Evolutionary conservation across 2,329 filamentous ascomycete genomes (phyloP), one percentile per base, ranked within the genome.

Genomic region (Ophiocordyceps camponoti-leonardi): DNA sequence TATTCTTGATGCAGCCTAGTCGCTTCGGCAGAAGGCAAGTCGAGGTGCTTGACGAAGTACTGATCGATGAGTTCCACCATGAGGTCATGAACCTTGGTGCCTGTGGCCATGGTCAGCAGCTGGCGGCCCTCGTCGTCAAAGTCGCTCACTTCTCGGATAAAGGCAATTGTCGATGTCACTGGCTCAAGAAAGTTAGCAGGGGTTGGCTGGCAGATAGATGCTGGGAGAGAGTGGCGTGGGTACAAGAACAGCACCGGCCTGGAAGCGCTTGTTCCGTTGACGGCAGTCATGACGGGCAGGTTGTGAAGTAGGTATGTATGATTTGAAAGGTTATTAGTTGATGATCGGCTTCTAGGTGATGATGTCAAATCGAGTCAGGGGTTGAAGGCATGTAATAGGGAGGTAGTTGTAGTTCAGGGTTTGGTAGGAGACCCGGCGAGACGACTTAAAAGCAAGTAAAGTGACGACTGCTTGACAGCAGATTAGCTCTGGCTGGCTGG

Each of bases 81-180:
- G 58, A 84, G 72, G 58, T 93, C 81, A 58, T 93, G 84, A 42
- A 98, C 86, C 54, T 82, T 83, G 52, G 78, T 78, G 59, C 75
- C 83, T 81, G 49, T 11, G 35, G 11, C 19, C 6, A n/a, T 7
- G 28, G 30, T 50, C 43, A 50, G 49, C 41, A 6, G 41, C 22
- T 6, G 30, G 30, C 44, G 16, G 7, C 30, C 16, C 8, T 12
- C 16, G 14, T 41, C 26, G 41, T 19, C n/a, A 28, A n/a, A 35
- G 23, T 44, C 41, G 60, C 74, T 63, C 58, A 87, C 85, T 88
- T 64, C 82, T 87, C 0, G 88, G 79, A 58, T 95, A 96, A 46
- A 96, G 76, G 65, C 93, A 98, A 59, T 98, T 98, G 71, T 98
- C 92, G 58, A 98, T 96, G 60, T 98, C 92, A 59, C 95, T 96